These are phyloP conservation scores for Leccinellum luteum DNA, from an alignment of 768 basidiomycete species.

Conservation along the genomic window DNA sequence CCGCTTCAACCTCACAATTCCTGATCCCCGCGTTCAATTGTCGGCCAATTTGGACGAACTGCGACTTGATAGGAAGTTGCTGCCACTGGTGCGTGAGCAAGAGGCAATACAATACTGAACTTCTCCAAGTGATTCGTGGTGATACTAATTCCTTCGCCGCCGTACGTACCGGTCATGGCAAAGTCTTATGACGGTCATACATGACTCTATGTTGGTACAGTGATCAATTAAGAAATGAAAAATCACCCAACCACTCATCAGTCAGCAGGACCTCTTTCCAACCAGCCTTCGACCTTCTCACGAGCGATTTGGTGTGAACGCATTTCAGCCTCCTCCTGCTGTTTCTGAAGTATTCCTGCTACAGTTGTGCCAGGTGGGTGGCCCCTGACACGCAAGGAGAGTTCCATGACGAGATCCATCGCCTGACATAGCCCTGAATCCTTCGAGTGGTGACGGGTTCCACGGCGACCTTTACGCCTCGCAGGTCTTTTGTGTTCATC, in stretches of 20 bases:
- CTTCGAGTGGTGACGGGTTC: background rate
- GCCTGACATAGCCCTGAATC: background rate
- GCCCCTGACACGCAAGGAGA: constrained; percentile 97
- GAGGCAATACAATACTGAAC: no score
- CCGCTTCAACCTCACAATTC: constrained; percentile 73
- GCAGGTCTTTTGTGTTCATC: background rate
- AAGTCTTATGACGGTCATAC: no score
- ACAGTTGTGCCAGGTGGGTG: constrained; percentile 69
- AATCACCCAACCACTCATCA: constrained; percentile 16
- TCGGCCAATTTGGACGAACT: constrained; percentile 94
- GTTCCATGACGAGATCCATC: constrained; percentile 75
- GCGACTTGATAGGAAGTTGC: constrained; percentile 95
- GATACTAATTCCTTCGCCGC: no score
- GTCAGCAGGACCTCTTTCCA: background rate
- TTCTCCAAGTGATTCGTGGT: no score
- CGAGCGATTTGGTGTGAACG: background rate
- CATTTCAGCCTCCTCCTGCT: background rate
- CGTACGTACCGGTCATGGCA: no score
- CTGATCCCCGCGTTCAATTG: constrained; percentile 93
- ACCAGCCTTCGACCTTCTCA: background rate
- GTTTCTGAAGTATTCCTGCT: background rate
- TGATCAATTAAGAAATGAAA: no score
- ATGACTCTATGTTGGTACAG: no score
- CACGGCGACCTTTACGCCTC: background rate
- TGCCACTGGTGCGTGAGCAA: constrained; percentile 69